Base-by-base conservation (phyloP, 2,329 filamentous ascomycete genomes). In the Cytospora piceae region DNA sequence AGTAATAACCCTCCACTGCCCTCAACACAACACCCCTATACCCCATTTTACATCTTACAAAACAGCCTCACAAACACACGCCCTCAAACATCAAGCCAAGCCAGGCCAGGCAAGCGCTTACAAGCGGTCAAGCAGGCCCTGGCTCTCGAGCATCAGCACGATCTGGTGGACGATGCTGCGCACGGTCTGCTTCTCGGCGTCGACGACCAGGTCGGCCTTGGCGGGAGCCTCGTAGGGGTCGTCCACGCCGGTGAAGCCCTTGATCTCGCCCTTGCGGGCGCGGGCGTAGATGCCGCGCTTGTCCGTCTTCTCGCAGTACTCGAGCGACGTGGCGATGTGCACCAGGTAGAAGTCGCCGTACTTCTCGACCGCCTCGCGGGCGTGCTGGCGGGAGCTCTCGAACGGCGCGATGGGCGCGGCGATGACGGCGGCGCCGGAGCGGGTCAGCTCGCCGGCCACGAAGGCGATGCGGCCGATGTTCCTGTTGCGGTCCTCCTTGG, bases 401-500 rank as follows among this genome's bases (percentile, higher is more conserved):
- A 96, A 97, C 20, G 95, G 95, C 29, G 95, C 95, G 73, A 99
- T 99, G 39, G 95, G 95, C 2, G 94, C 93, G 4, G 94, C 94
- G 74, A 99, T 98, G 74, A 98, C 95, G 71, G 94, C 94, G 24
- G 95, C 91, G 69, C 95, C 94, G 42, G 95, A 88, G 75, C 92
- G 91, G 73, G 95, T 98, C 72, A 99, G 87, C 83, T 99, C 95
- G 1, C 92, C 91, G 32, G 95, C 93, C 53, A 99, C 95, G 77
- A 98, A 99, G 67, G 93, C 92, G 74, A 99, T 98, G 77, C 95
- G 94, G 68, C 89, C 90, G 77, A 99, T 93, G 87, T 99, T 98
- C 79, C 88, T 92, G 82, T 94, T 89, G 74, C 95, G 92, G 81
- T 99, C 95, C 76, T 94, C 90, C 70, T 89, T 88, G 80, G 89